A percentile compares a stretch with the other conserved stretches of the same genome.
These are phyloP conservation scores for Ceratocystiopsis minuta DNA, from an alignment of 2,329 filamentous ascomycete species.

Conservation along the genomic window DNA sequence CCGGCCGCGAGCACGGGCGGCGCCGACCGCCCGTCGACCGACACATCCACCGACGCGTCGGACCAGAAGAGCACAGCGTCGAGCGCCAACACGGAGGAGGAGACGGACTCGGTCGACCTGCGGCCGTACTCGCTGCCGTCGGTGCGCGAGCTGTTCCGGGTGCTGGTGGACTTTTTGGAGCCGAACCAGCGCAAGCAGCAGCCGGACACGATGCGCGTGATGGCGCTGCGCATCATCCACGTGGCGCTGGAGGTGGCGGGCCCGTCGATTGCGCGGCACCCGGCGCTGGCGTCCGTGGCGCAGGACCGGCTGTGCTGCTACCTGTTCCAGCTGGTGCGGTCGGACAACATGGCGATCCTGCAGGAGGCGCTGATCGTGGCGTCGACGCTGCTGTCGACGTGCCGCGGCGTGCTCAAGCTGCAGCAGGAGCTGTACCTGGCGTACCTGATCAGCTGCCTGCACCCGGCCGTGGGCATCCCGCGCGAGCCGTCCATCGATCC, in stretches of 20 bases:
- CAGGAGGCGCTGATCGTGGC: conserved; percentile 86
- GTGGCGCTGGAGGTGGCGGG: conserved; percentile 93
- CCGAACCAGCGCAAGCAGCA: conserved; percentile 86
- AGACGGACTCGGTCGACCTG: conserved; percentile 32
- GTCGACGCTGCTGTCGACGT: conserved; percentile 78
- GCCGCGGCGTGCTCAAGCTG: conserved; percentile 74
- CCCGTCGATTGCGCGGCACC: conserved; percentile 84
- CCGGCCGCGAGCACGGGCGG: not conserved
- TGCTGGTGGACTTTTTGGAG: conserved; percentile 82
- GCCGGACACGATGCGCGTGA: conserved; percentile 88
- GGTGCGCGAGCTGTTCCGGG: conserved; percentile 83
- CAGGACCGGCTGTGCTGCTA: conserved; percentile 88
- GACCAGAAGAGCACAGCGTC: conserved; percentile 8
- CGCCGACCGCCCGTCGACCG: conserved; percentile 3
- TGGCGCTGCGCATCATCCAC: conserved; percentile 93
- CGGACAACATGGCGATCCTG: conserved; percentile 87
- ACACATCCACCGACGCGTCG: conserved; percentile 4
- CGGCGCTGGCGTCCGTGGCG: conserved; percentile 68
- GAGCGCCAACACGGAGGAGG: conserved; percentile 4
- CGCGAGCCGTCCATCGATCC: conserved; percentile 80
- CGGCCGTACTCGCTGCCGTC: conserved; percentile 87
- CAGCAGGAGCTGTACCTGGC: conserved; percentile 94
- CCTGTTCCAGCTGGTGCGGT: conserved; percentile 87
- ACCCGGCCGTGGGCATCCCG: conserved; percentile 87
- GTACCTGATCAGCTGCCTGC: conserved; percentile 83